Evolutionary conservation across 257 asterid species (phyloP), one percentile per base, ranked within the genome.

Genomic region (Jasminum sambac): DNA sequence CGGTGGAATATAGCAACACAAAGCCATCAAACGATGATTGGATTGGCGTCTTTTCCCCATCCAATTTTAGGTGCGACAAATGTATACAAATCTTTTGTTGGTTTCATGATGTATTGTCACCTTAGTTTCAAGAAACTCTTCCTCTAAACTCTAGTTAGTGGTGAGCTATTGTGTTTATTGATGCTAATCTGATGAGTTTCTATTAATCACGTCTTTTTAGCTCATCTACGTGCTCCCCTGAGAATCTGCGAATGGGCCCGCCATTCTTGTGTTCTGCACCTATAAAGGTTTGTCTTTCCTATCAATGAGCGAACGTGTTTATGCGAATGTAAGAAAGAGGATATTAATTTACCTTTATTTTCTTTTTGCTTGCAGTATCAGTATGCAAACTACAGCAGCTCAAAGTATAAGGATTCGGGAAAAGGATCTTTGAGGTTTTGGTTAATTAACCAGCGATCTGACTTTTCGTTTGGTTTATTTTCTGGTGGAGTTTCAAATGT

Each of bases 21-120:
- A 88, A 58, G 55, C 98, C 98, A 7, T 78, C 91, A 6, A 58
- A 16, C 52, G 86, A 80, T 75, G 99, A 94, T 78, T 94, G 99
- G 99, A 83, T 94, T 48, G 98, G 98, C 66, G 96, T 94, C 43
- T 94, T 94, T 83, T 94, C 99, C 72, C 99, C 99, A 3, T 91
- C 84, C 64, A 91, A 88, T 84, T 89, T 94, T 89, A 88, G 96
- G 99, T 94, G 37, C 64, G 74, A 42, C 19, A 6, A 21, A 44
- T 65, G 17, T 46, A 10, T 19, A 26, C 38, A 2, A 48, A 41
- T 21, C 55, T 1, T 42, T 72, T 59, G 25, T 23, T 30, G 48
- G 16, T 65, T 76, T 50, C 24, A 74, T 17, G 42, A 34, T 43
- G 44, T 72, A 25, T 38, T 19, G 4, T 8, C 24, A 41, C 26